phyloP scores from a whole-genome alignment of 805 yeast species.

The Tanozyma kutaoensis region DNA sequence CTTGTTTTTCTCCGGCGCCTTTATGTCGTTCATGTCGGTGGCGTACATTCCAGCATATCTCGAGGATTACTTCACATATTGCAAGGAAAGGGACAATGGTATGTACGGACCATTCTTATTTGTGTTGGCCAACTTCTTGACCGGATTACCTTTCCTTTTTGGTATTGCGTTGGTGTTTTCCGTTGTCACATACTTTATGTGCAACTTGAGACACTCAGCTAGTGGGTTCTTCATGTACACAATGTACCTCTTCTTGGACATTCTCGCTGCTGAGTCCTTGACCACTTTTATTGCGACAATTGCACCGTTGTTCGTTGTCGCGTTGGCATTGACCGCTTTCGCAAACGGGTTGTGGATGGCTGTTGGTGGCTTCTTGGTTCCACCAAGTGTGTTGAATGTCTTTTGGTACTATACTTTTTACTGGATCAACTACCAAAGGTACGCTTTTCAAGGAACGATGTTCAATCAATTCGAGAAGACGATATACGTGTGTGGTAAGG shows the following conservation, averaged over 20 bases:
- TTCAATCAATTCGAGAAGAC: slow-evolving; percentile 20
- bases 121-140: slow-evolving; percentile 17
- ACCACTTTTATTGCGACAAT: slow-evolving; percentile 20
- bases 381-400: slow-evolving; percentile 15
- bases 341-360: slow-evolving; percentile 32
- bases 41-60: slow-evolving; percentile 26
- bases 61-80: slow-evolving; percentile 17
- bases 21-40: slow-evolving; percentile 31
- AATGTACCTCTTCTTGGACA: slow-evolving; percentile 24
- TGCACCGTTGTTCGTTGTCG: slow-evolving; percentile 21
- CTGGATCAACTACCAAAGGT: slow-evolving; percentile 27
- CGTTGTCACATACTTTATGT: slow-evolving; percentile 20
- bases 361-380: slow-evolving; percentile 26
- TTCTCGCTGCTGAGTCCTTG: slow-evolving; percentile 27
- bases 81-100: slow-evolving; percentile 21
- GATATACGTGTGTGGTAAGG: slow-evolving; percentile 14
- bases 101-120: slow-evolving; percentile 24
- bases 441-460: slow-evolving; percentile 31
- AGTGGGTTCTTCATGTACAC: slow-evolving; percentile 18
- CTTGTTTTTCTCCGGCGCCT: slow-evolving; percentile 28
- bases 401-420: slow-evolving; percentile 29
- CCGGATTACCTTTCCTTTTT: slow-evolving; percentile 24
- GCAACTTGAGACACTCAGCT: slow-evolving; percentile 14
- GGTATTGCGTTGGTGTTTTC: slow-evolving; percentile 16
- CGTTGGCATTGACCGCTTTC: slow-evolving; percentile 26